These are phyloP conservation scores for Solanum acaule DNA, from an alignment of 257 asterid species.

Conservation along the genomic window DNA sequence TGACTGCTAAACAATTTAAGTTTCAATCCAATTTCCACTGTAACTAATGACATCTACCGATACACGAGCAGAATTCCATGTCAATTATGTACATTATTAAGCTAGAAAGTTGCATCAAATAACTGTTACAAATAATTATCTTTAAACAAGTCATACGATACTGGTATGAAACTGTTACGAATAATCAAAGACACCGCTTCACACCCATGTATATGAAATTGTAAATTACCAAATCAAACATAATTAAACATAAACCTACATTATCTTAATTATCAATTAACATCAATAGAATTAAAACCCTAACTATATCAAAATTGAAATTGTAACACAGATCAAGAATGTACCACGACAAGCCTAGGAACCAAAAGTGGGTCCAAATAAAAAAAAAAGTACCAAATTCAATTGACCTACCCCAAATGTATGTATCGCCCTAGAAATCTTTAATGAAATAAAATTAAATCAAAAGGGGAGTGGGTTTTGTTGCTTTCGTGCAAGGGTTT, in stretches of 20 bases:
- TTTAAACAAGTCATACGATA: not conserved
- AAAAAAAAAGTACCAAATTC: not conserved
- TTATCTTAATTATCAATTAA: not conserved
- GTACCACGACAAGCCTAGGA: not conserved
- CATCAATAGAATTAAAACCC: not conserved
- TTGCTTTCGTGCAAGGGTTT: not conserved
- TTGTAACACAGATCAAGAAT: constrained; percentile 6
- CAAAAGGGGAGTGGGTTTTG: not conserved
- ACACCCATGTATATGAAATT: not conserved
- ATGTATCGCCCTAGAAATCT: not conserved
- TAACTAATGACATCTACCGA: not conserved
- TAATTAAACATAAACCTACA: not conserved
- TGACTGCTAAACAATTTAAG: not conserved
- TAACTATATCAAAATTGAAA: not conserved
- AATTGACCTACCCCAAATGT: constrained; percentile 1
- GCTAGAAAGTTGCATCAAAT: not conserved
- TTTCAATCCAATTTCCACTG: not conserved
- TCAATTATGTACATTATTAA: not conserved
- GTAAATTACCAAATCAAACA: not conserved
- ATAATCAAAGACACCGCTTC: not conserved
- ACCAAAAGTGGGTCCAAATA: constrained; percentile 5
- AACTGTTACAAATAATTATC: not conserved
- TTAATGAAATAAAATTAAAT: not conserved
- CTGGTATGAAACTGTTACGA: not conserved
- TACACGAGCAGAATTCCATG: not conserved